phyloP scores from a whole-genome alignment of 179 eudicot species.

The Monotropa hypopitys region DNA sequence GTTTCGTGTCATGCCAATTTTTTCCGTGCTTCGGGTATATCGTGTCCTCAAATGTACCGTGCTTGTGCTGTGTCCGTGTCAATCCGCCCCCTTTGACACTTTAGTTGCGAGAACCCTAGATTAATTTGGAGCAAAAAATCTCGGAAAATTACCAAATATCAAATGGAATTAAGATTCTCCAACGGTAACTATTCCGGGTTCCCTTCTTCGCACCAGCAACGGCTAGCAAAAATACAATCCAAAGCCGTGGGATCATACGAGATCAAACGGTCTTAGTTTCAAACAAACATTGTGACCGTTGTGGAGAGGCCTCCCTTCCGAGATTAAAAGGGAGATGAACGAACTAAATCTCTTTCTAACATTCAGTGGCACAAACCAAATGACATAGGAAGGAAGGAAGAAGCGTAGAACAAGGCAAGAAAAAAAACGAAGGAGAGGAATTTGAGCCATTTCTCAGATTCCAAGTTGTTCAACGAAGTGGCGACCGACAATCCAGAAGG shows the following conservation, averaged over 20 bases:
- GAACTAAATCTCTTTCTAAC: neutral
- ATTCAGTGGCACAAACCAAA: neutral
- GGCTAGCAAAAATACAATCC: neutral
- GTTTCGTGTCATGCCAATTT: no score
- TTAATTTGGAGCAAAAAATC: no score
- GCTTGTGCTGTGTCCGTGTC: no score
- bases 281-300: constrained; percentile 9
- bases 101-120: no score
- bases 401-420: neutral
- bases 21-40: no score
- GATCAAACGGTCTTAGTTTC: constrained; percentile 7
- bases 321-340: neutral
- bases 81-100: no score
- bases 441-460: neutral
- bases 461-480: constrained; percentile 14
- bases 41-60: no score
- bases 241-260: constrained; percentile 2
- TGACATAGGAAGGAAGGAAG: neutral
- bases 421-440: neutral
- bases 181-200: constrained; percentile 1
- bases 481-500: constrained; percentile 38
- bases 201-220: neutral
- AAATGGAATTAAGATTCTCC: neutral
- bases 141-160: neutral
- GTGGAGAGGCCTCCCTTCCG: neutral